phyloP scores from a whole-genome alignment of 1,139 yeast species.

The Protomyces inundatus region DNA sequence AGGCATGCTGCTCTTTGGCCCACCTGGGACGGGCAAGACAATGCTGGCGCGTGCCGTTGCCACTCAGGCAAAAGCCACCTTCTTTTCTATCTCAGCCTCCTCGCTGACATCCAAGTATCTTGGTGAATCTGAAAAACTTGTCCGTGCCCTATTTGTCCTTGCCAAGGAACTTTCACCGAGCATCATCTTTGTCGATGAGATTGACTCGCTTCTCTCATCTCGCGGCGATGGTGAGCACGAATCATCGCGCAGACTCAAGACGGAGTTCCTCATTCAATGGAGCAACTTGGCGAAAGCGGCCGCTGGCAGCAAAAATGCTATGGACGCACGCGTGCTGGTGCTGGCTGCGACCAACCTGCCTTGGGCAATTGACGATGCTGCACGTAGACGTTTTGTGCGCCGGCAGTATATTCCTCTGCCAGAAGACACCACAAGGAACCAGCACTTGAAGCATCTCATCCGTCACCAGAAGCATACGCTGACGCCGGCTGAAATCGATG shows the following conservation, averaged over 20 bases:
- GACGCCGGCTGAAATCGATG: slow-evolving; percentile 56
- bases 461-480: slow-evolving; percentile 68
- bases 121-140: slow-evolving; percentile 93
- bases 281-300: slow-evolving; percentile 90
- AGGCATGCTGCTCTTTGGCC: slow-evolving; percentile 94
- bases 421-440: slow-evolving; percentile 71
- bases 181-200: slow-evolving; percentile 92
- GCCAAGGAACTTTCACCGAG: slow-evolving; percentile 88
- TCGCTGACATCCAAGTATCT: slow-evolving; percentile 84
- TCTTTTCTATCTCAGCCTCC: slow-evolving; percentile 87
- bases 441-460: slow-evolving; percentile 66
- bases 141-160: slow-evolving; percentile 75
- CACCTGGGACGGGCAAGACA: slow-evolving; percentile 98
- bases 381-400: slow-evolving; percentile 77
- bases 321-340: slow-evolving; percentile 74
- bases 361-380: slow-evolving; percentile 98
- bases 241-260: slow-evolving; percentile 83
- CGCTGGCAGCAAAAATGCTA: slow-evolving; percentile 58
- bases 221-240: slow-evolving; percentile 87
- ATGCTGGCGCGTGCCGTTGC: slow-evolving; percentile 98
- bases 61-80: slow-evolving; percentile 89
- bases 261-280: slow-evolving; percentile 95
- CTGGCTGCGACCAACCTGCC: slow-evolving; percentile 96
- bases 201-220: slow-evolving; percentile 81
- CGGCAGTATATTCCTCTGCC: slow-evolving; percentile 94